phyloP scores from a whole-genome alignment of 192 early-diverging fungal species.

The Cetraspora pellucida region DNA sequence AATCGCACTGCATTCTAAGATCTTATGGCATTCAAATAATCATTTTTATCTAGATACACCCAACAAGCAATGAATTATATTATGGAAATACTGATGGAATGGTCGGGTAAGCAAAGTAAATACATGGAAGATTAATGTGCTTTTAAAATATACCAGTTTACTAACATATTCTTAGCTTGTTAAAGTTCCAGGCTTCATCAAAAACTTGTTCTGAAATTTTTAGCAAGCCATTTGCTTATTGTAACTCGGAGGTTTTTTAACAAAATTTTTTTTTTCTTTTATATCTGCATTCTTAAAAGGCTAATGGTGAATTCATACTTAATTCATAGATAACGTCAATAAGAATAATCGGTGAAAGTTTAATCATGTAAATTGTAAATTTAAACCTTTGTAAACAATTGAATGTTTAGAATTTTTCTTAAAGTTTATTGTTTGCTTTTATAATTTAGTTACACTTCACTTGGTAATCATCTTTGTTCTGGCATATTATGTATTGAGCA shows the following conservation, averaged over 20 bases:
- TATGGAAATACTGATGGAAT: neutral
- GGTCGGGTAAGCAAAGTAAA: neutral
- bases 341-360: neutral
- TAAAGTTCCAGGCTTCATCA: neutral
- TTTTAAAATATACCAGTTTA: neutral
- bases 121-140: neutral
- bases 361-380: neutral
- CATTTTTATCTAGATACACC: neutral
- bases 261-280: neutral
- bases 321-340: constrained; percentile 3
- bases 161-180: neutral
- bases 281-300: neutral
- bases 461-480: neutral
- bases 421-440: neutral
- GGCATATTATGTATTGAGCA: neutral
- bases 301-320: neutral
- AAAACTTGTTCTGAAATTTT: neutral
- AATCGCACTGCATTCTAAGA: too few relatives aligned
- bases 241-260: neutral
- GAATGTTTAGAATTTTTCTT: neutral
- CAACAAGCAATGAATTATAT: neutral
- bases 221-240: neutral
- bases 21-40: too few relatives aligned
- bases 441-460: neutral
- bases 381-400: neutral